Percentiles rank a stretch among this genome's conserved stretches.
These are phyloP conservation scores for Penicillium carneum DNA, from an alignment of 2,329 filamentous ascomycete species.

Conservation along the genomic window DNA sequence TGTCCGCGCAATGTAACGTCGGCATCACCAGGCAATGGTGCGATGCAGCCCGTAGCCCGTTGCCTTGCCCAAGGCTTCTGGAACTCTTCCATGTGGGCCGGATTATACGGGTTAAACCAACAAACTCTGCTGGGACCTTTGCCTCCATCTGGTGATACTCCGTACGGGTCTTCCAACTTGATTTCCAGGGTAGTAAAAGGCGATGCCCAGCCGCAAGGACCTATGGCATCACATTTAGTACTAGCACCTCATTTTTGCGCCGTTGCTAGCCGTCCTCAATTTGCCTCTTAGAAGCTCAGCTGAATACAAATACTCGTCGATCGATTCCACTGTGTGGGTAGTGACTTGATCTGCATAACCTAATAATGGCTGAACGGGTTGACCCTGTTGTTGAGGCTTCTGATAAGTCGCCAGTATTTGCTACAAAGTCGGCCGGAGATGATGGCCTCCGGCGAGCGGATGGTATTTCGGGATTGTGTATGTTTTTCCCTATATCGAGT, in stretches of 20 bases:
- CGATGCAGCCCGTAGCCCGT: background rate
- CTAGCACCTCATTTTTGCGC: constrained; percentile 40
- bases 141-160: background rate
- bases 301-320: constrained; percentile 11
- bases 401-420: constrained; percentile 31
- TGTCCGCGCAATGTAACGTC: background rate
- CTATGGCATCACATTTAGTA: constrained; percentile 43
- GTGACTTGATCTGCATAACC: background rate
- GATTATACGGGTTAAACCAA: background rate
- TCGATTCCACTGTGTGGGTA: constrained; percentile 6
- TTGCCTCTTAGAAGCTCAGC: background rate
- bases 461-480: constrained; percentile 46
- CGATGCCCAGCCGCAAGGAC: constrained; percentile 21
- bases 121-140: background rate
- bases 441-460: constrained; percentile 40
- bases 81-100: constrained; percentile 6
- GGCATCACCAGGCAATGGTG: constrained; percentile 3
- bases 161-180: background rate
- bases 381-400: constrained; percentile 1
- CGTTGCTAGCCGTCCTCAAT: constrained; percentile 20
- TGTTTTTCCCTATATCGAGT: constrained; percentile 17
- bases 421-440: constrained; percentile 34
- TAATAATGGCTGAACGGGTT: constrained; percentile 4
- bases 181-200: constrained; percentile 22
- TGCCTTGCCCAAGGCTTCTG: constrained; percentile 6